These are phyloP conservation scores for Allium cepa DNA, from an alignment of 106 monocot species.

Conservation along the genomic window DNA sequence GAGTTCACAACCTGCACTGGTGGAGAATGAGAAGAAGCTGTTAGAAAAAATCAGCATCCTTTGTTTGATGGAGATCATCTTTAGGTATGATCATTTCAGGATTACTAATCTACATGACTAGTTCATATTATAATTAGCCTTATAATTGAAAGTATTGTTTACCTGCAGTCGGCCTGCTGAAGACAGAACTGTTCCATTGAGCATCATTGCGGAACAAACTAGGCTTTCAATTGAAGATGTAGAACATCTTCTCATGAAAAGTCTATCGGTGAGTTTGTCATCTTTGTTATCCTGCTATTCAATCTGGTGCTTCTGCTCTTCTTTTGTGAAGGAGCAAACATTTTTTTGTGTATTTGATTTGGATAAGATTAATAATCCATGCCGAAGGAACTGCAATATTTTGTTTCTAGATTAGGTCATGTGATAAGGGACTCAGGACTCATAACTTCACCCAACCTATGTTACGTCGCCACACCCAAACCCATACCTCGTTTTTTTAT, in stretches of 20 bases:
- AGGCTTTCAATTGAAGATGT: conserved; percentile 86
- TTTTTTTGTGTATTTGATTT: too few relatives aligned
- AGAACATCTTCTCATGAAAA: conserved; percentile 96
- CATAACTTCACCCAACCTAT: too few relatives aligned
- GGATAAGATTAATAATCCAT: too few relatives aligned
- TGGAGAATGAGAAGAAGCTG: conserved; percentile 80
- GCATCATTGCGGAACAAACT: conserved; percentile 76
- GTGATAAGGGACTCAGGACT: too few relatives aligned
- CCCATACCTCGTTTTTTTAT: too few relatives aligned
- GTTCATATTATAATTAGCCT: conserved; percentile 1
- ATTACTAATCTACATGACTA: not conserved
- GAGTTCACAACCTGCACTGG: conserved; percentile 82
- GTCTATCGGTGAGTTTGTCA: conserved; percentile 69
- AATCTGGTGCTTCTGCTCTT: not conserved
- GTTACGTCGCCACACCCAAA: too few relatives aligned
- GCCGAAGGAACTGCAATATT: too few relatives aligned
- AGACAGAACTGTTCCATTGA: conserved; percentile 88
- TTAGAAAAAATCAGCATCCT: conserved; percentile 96
- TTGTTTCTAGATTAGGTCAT: too few relatives aligned
- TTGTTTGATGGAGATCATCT: conserved; percentile 97
- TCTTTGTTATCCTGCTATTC: not conserved
- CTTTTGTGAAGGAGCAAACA: not conserved
- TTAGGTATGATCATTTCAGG: conserved; percentile 43
- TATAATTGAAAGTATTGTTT: conserved; percentile 2
- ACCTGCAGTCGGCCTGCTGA: conserved; percentile 76